These are phyloP conservation scores for Sequoia sempervirens DNA, from an alignment of 75 land plant genomes.

Conservation along the genomic window DNA sequence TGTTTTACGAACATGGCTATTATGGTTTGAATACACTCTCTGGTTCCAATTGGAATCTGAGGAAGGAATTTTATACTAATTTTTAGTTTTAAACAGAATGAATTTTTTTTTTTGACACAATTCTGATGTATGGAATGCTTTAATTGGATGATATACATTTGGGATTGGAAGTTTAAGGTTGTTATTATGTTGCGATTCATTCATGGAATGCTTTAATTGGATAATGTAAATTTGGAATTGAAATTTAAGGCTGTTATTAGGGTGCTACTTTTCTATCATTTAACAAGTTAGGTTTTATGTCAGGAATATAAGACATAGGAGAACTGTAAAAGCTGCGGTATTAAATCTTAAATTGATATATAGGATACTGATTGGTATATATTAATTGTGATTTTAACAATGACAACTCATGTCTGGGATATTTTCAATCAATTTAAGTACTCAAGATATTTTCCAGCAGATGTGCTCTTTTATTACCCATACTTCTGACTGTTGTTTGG, in stretches of 20 bases:
- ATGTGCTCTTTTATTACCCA: background rate
- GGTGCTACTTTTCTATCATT: background rate
- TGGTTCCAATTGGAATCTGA: background rate
- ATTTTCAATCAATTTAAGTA: too few relatives aligned
- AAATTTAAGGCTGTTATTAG: background rate
- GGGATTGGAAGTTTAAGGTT: background rate
- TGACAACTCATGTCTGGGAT: background rate
- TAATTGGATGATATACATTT: background rate
- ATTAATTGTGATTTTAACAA: background rate
- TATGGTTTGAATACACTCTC: background rate
- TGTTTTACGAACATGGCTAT: background rate
- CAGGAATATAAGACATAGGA: background rate
- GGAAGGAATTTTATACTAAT: background rate
- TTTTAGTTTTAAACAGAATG: background rate
- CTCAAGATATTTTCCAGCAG: too few relatives aligned
- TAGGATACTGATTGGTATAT: background rate
- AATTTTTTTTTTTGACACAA: background rate
- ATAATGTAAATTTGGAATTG: background rate
- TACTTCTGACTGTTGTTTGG: conserved; percentile 4
- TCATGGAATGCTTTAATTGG: background rate
- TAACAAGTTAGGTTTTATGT: background rate
- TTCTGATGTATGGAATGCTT: background rate
- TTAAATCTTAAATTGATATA: background rate
- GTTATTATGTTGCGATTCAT: background rate
- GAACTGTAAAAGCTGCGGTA: background rate